These are phyloP conservation scores for Aspergillus luchuensis DNA, from an alignment of 2,329 filamentous ascomycete genomes.

Conservation along the genomic window DNA sequence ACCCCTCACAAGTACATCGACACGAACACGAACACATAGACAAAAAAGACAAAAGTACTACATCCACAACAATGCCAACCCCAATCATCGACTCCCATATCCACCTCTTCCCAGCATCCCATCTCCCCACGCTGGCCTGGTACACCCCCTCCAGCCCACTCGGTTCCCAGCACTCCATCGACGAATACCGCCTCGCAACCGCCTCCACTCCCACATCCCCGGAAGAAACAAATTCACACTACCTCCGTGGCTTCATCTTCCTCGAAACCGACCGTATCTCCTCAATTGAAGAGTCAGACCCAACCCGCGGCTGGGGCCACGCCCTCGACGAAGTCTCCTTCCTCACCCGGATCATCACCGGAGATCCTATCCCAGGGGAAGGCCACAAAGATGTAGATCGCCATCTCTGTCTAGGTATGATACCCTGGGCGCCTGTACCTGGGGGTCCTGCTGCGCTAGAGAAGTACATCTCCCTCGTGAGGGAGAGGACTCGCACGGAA, in stretches of 20 bases:
- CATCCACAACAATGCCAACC: slow-evolving; percentile 25
- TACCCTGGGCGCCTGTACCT: slow-evolving; percentile 85
- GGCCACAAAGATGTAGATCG: slow-evolving; percentile 58
- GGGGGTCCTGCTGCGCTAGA: slow-evolving; percentile 62
- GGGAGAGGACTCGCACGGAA: slow-evolving; percentile 59
- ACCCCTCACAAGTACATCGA: neutral
- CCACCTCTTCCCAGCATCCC: slow-evolving; percentile 76
- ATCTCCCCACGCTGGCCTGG: slow-evolving; percentile 71
- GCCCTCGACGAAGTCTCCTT: slow-evolving; percentile 73
- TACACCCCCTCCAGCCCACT: slow-evolving; percentile 62
- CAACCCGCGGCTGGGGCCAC: slow-evolving; percentile 60
- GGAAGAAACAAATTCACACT: slow-evolving; percentile 29
- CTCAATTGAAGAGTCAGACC: slow-evolving; percentile 52
- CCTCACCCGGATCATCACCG: slow-evolving; percentile 66
- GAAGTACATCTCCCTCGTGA: slow-evolving; percentile 65
- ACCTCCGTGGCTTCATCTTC: slow-evolving; percentile 73
- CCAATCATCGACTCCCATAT: slow-evolving; percentile 86
- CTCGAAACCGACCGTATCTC: slow-evolving; percentile 78
- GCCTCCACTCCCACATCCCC: slow-evolving; percentile 33
- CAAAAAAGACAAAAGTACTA: neutral
- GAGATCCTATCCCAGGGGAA: slow-evolving; percentile 58
- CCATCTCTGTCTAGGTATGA: slow-evolving; percentile 65
- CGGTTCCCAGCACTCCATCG: slow-evolving; percentile 63
- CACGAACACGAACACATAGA: neutral
- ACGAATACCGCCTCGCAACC: slow-evolving; percentile 60